These are phyloP conservation scores for Pythium myriotylum DNA, from an alignment of 352 stramenopile genomes.

Conservation along the genomic window DNA sequence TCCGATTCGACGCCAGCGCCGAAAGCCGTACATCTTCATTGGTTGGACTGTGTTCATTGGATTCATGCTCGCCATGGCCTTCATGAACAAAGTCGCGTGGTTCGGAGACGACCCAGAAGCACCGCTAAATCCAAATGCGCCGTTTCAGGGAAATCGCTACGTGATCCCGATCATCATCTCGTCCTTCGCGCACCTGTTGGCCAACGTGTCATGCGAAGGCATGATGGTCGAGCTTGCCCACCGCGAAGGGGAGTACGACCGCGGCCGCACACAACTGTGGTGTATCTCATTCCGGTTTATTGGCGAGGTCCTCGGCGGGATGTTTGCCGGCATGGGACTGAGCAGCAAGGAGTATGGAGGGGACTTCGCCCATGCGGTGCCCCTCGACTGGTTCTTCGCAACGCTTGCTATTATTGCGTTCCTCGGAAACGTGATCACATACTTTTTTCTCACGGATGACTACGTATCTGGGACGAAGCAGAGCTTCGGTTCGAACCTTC, in stretches of 20 bases:
- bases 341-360: slow-evolving; percentile 22
- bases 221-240: slow-evolving; percentile 33
- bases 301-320: slow-evolving; percentile 6
- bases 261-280: slow-evolving; percentile 19
- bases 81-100: slow-evolving; percentile 11
- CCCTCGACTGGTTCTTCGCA: slow-evolving; percentile 13
- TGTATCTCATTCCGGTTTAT: slow-evolving; percentile 19
- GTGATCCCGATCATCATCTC: slow-evolving; percentile 13
- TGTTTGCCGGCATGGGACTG: slow-evolving; percentile 6
- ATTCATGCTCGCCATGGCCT: slow-evolving; percentile 27
- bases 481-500: slow-evolving; percentile 7
- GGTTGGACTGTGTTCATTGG: slow-evolving; percentile 26
- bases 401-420: slow-evolving; percentile 10
- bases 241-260: slow-evolving; percentile 23
- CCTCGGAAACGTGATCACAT: slow-evolving; percentile 9
- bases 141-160: slow-evolving; percentile 3
- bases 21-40: slow-evolving; percentile 43
- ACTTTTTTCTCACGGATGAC: slow-evolving; percentile 17
- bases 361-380: slow-evolving; percentile 16
- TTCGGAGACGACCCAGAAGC: not conserved
- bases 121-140: slow-evolving; percentile 5
- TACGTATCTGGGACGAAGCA: slow-evolving; percentile 6
- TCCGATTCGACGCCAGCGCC: slow-evolving; percentile 30
- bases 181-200: slow-evolving; percentile 18
- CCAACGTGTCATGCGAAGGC: slow-evolving; percentile 20